A percentile compares a stretch with the other conserved stretches of the same genome.
Conservation (phyloP, 805 yeast genomes). For the Sugiyamaella boreocaroliniensis region DNA sequence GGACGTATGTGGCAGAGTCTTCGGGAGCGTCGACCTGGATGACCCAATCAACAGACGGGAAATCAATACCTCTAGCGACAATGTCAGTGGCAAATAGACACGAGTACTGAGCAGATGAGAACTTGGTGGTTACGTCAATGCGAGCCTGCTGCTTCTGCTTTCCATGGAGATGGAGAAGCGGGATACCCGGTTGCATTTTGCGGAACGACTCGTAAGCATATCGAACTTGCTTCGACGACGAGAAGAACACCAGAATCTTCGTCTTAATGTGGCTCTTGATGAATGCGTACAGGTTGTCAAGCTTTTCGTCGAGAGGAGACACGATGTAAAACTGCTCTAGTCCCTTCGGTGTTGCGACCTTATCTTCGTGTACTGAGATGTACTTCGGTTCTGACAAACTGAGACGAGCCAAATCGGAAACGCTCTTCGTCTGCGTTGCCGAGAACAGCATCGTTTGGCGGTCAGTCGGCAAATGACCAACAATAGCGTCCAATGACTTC, state of each 20-base stretch:
- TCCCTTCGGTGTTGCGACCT: constrained; percentile 64
- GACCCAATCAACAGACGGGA: constrained; percentile 95
- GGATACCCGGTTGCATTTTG: constrained; percentile 86
- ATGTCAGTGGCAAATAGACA: constrained; percentile 87
- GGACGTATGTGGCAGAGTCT: constrained; percentile 82
- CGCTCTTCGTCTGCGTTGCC: constrained; percentile 83
- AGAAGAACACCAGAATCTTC: constrained; percentile 75
- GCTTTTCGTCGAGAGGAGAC: constrained; percentile 68
- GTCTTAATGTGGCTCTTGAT: constrained; percentile 73
- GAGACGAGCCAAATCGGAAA: constrained; percentile 74
- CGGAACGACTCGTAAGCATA: constrained; percentile 82
- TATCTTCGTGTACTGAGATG: constrained; percentile 41
- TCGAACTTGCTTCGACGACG: constrained; percentile 88
- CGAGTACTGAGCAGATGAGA: constrained; percentile 68
- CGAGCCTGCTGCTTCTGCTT: constrained; percentile 87
- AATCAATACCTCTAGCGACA: constrained; percentile 87
- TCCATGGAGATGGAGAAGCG: constrained; percentile 78
- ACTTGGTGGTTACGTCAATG: constrained; percentile 71
- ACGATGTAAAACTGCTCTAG: constrained; percentile 77
- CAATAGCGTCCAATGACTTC: constrained; percentile 71
- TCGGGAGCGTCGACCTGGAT: constrained; percentile 88
- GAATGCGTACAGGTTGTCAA: constrained; percentile 81
- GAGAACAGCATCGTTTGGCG: constrained; percentile 82
- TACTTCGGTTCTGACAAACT: constrained; percentile 61
- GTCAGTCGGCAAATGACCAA: constrained; percentile 67